A percentile compares a stretch with the other conserved stretches of the same genome.
Evolutionary conservation across 2,329 filamentous ascomycete species (phyloP).

Genomic region (Paecilomyces formosus): DNA sequence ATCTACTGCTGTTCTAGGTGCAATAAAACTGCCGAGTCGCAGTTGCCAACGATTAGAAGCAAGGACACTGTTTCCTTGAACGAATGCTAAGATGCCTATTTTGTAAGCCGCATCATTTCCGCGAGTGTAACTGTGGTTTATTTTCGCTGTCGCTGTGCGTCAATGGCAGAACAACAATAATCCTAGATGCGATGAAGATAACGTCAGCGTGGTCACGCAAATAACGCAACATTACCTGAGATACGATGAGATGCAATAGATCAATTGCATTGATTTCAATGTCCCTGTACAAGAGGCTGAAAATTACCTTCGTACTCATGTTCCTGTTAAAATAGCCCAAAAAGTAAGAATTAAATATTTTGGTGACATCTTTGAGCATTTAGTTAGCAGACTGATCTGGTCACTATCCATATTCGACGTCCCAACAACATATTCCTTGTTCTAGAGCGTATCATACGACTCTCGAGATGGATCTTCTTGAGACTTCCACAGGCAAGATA

Average conservation of each 20-base stretch:
- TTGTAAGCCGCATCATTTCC: not conserved
- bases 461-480: too few species aligned
- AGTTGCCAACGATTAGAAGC: not conserved
- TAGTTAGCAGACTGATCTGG: too few species aligned
- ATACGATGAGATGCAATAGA: not conserved
- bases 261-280: too few species aligned
- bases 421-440: too few species aligned
- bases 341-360: too few species aligned
- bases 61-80: not conserved
- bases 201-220: not conserved
- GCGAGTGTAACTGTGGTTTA: not conserved
- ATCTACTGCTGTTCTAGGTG: not conserved
- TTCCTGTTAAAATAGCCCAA: too few species aligned
- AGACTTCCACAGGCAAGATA: too few species aligned
- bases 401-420: too few species aligned
- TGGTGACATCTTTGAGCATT: too few species aligned
- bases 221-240: not conserved
- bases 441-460: too few species aligned
- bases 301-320: too few species aligned
- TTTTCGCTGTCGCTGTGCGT: not conserved
- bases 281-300: too few species aligned
- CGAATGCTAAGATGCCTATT: not conserved
- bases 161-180: not conserved
- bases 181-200: not conserved
- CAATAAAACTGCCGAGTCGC: not conserved